Conservation (phyloP, 257 asterid species). For the Nicotiana knightiana region DNA sequence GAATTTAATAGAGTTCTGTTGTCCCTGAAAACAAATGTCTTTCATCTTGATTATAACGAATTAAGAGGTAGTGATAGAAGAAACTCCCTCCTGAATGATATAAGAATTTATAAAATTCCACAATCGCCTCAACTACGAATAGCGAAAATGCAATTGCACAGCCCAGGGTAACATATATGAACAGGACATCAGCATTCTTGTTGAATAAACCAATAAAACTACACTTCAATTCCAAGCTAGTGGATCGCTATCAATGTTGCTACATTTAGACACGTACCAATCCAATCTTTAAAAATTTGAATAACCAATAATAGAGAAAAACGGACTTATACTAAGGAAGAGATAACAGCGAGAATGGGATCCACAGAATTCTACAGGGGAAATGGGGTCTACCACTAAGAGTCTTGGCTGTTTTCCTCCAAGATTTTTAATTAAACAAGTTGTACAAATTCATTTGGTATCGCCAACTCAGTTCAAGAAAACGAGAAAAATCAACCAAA, state of each 20-base stretch:
- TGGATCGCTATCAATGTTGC: neutral
- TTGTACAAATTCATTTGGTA: constrained; percentile 15
- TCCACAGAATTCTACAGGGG: constrained; percentile 36
- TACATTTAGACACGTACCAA: neutral
- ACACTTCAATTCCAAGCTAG: neutral
- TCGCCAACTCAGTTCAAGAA: constrained; percentile 18
- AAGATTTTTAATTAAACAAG: constrained; percentile 13
- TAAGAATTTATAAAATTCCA: constrained; percentile 13
- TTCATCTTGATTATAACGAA: constrained; percentile 44
- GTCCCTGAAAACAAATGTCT: constrained; percentile 40
- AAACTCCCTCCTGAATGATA: constrained; percentile 17
- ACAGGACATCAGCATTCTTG: constrained; percentile 10
- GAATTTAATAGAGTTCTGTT: constrained; percentile 31
- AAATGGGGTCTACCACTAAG: constrained; percentile 35
- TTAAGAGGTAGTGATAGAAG: constrained; percentile 24
- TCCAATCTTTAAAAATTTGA: neutral
- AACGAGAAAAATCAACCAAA: constrained; percentile 8
- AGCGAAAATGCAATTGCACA: constrained; percentile 7
- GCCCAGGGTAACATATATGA: neutral
- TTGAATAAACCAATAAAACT: neutral
- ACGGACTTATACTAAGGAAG: constrained; percentile 25
- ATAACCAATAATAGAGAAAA: constrained; percentile 13
- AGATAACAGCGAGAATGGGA: constrained; percentile 39
- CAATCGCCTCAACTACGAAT: neutral
- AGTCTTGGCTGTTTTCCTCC: constrained; percentile 13